These are phyloP conservation scores for Umbellularia californica DNA, from an alignment of 164 flowering plant species.

Conservation along the genomic window DNA sequence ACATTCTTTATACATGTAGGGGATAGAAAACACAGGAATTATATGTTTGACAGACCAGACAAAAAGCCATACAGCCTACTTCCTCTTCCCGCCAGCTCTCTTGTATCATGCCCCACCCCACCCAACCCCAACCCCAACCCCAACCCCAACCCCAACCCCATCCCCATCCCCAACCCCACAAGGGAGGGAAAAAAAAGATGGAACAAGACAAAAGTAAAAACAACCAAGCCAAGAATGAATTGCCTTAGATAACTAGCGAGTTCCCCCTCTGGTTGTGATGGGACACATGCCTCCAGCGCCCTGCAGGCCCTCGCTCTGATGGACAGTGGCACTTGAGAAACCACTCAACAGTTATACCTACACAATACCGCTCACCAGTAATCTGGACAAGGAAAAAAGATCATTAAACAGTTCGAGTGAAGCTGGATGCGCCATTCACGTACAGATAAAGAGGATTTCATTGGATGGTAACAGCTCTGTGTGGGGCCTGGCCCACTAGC, in stretches of 20 bases:
- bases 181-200: no score
- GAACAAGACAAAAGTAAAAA: constrained; percentile 12
- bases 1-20: constrained; percentile 1
- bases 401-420: constrained; percentile 3
- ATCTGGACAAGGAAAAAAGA: not conserved
- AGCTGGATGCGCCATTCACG: constrained; percentile 10
- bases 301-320: not conserved
- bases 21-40: constrained; percentile 3
- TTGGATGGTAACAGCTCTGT: constrained; percentile 57
- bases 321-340: not conserved
- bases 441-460: constrained; percentile 18
- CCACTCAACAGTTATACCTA: constrained; percentile 5
- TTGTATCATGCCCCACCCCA: not conserved
- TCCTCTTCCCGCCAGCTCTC: not conserved
- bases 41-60: not conserved
- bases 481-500: constrained; percentile 39
- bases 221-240: constrained; percentile 38
- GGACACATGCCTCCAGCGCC: constrained; percentile 17
- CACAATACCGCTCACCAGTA: constrained; percentile 1
- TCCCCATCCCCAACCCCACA: no score
- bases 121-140: no score
- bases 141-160: no score
- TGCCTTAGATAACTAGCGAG: constrained; percentile 21
- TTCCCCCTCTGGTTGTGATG: constrained; percentile 17
- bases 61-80: constrained; percentile 1